Evolutionary conservation across 1,139 yeast species (phyloP).

Genomic region (Eremothecium sinecaudum): DNA sequence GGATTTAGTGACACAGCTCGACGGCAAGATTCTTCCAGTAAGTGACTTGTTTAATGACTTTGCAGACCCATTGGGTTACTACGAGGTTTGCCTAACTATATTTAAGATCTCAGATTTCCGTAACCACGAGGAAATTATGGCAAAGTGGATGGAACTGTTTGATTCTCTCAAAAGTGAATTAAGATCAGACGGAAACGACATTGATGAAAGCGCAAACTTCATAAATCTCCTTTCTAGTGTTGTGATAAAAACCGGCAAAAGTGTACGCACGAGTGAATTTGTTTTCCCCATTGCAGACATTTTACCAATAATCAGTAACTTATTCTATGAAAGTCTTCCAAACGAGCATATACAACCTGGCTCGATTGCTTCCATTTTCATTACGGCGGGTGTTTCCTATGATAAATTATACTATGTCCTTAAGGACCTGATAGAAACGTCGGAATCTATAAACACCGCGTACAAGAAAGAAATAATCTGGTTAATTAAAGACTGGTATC

Average conservation of each 20-base stretch:
- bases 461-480: constrained; percentile 52
- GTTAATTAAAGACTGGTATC: constrained; percentile 58
- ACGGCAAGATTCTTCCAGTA: constrained; percentile 56
- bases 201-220: constrained; percentile 28
- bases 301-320: constrained; percentile 42
- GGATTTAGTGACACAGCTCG: constrained; percentile 46
- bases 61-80: constrained; percentile 82
- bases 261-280: constrained; percentile 48
- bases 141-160: constrained; percentile 62
- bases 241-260: constrained; percentile 41
- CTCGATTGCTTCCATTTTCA: constrained; percentile 57
- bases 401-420: constrained; percentile 62
- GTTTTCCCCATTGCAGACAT: constrained; percentile 75
- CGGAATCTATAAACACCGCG: constrained; percentile 39
- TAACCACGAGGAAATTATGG: constrained; percentile 59
- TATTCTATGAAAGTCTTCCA: constrained; percentile 30
- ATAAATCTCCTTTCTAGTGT: constrained; percentile 33
- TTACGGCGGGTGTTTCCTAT: constrained; percentile 64
- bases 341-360: constrained; percentile 42
- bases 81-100: constrained; percentile 67
- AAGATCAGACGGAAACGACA: constrained; percentile 15
- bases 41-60: constrained; percentile 77
- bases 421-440: constrained; percentile 59
- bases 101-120: constrained; percentile 78
- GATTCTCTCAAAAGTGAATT: constrained; percentile 31